Conservation (phyloP, 139 green algal genomes). For the Micractinium conductrix region DNA sequence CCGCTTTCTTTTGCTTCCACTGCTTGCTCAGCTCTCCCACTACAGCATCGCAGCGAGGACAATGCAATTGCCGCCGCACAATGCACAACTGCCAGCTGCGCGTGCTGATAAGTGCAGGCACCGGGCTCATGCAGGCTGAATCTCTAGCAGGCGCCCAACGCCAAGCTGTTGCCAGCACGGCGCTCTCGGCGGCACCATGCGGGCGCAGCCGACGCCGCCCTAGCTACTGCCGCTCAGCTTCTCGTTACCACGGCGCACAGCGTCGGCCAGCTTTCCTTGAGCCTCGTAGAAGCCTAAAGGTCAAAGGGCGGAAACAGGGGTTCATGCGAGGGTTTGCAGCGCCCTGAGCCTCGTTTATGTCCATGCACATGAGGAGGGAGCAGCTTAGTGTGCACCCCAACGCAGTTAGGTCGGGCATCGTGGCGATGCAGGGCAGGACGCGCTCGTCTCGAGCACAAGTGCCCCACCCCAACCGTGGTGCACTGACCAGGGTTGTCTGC, state of each 20-base stretch:
- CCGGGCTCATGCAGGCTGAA: not conserved
- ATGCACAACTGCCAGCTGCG: not conserved
- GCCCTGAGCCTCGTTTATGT: too few species aligned
- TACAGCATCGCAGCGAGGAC: too few species aligned
- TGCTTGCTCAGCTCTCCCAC: too few species aligned
- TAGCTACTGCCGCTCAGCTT: constrained; percentile 6
- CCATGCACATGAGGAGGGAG: too few species aligned
- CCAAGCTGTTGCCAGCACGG: not conserved
- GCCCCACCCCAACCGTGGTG: not conserved
- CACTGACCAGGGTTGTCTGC: constrained; percentile 1
- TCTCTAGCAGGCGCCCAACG: not conserved
- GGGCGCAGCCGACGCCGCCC: not conserved
- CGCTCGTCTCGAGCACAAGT: not conserved
- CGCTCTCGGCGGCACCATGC: not conserved
- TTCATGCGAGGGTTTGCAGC: too few species aligned
- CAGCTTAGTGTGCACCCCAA: not conserved
- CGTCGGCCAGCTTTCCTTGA: not conserved
- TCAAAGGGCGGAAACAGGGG: too few species aligned
- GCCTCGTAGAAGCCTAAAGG: constrained; percentile 17
- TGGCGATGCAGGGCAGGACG: not conserved
- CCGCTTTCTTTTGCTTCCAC: too few species aligned
- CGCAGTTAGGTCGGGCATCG: not conserved
- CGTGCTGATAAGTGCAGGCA: too few species aligned
- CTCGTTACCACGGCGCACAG: not conserved
- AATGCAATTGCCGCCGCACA: not conserved